Evolutionary conservation across 2,329 filamentous ascomycete species (phyloP).

Genomic region (Fonsecaea erecta): DNA sequence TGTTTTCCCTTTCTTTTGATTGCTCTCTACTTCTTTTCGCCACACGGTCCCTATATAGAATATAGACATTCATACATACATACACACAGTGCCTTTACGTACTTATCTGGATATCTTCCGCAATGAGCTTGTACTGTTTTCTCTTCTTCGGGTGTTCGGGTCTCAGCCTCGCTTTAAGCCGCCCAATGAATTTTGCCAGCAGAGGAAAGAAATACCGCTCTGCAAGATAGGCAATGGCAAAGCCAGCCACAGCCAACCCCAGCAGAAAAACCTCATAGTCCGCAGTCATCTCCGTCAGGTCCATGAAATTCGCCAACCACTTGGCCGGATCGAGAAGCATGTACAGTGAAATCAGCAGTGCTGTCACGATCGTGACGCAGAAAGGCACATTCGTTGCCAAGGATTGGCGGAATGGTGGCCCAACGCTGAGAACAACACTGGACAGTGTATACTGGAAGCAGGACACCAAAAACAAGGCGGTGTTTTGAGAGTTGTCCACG

Average conservation of each 20-base stretch:
- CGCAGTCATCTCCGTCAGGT: slow-evolving; percentile 76
- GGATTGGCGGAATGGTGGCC: slow-evolving; percentile 81
- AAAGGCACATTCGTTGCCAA: slow-evolving; percentile 86
- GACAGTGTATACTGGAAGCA: slow-evolving; percentile 96
- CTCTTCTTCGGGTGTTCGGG: slow-evolving; percentile 71
- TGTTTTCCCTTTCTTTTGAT: neutral
- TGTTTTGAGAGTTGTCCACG: slow-evolving; percentile 91
- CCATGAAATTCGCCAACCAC: slow-evolving; percentile 76
- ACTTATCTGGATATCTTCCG: slow-evolving; percentile 61
- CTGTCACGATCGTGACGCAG: slow-evolving; percentile 72
- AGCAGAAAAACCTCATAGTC: slow-evolving; percentile 76
- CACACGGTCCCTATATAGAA: neutral
- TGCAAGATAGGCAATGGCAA: slow-evolving; percentile 69
- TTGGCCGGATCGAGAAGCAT: slow-evolving; percentile 77
- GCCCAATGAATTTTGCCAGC: slow-evolving; percentile 70
- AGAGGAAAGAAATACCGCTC: slow-evolving; percentile 73
- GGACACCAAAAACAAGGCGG: slow-evolving; percentile 82
- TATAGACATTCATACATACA: no score
- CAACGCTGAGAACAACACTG: slow-evolving; percentile 87
- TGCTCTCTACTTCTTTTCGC: neutral
- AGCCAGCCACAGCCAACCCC: slow-evolving; percentile 69
- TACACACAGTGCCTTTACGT: slow-evolving; percentile 39
- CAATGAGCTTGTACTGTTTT: slow-evolving; percentile 84
- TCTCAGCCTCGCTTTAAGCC: slow-evolving; percentile 60
- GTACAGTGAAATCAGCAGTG: slow-evolving; percentile 71